Evolutionary conservation across 495 filamentous ascomycete genomes (phyloP), one percentile per base, ranked within the genome.

Genomic region (Penicillium herquei): DNA sequence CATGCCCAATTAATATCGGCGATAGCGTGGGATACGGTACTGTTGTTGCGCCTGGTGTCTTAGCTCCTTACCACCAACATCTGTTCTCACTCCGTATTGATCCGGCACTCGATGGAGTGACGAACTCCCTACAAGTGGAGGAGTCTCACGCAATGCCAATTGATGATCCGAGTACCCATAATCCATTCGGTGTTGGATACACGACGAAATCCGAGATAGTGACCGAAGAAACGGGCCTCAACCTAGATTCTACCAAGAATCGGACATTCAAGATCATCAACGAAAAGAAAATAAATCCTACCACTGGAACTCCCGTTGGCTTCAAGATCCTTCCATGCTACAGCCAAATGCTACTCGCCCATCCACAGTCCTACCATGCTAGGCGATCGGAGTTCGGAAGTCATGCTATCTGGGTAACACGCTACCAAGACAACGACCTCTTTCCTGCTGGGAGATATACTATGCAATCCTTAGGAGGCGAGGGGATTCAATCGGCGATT

Each of bases 41-140:
- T 1, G 72, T 91, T 39, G 90, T 97, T 5, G 87, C 89, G 46
- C 91, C 90, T 0, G 92, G 92, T 0, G 91, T 92, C 4, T 74
- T 96, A 5, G 91, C 81, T 0, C 73, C 84, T 47, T 81, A 87
- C 58, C 92, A 96, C 62, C 92, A 96, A 62, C 92, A 97, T 70
- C 85, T 96, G 54, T 95, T 97, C 75, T 88, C 81, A 17, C 84
- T 96, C 0, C 88, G 92, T 13, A 81, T 96, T 5, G 92, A 96
- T 67, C 92, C 92, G 0, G 78, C 81, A 42, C 75, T 96, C 49
- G 91, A 89, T 54, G 93, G 91, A 1, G 78, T 82, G 49, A 56
- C 68, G 18, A 93, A 92, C 69, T 78, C 84, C 1, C 65, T 91
- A 10, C 80, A 83, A n/a, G 82, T 84, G 60, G 87, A 90, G 51